These are phyloP conservation scores for Ceratocystis variospora DNA, from an alignment of 2,329 filamentous ascomycete genomes.

Conservation along the genomic window DNA sequence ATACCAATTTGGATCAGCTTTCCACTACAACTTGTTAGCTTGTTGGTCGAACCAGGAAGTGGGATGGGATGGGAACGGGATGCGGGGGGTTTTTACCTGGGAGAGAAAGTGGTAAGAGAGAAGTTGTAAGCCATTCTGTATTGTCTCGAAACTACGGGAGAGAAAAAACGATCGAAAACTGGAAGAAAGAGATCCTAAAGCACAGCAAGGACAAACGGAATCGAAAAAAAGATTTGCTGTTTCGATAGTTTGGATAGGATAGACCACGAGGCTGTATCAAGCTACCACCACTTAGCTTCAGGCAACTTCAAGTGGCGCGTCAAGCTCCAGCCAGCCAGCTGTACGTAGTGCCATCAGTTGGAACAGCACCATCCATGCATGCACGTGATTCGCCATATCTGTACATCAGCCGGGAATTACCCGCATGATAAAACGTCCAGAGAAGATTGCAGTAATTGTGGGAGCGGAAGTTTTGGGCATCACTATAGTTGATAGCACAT, in stretches of 20 bases:
- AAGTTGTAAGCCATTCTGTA: slow-evolving; percentile 36
- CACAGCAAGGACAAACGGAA: not conserved
- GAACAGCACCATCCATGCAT: not conserved
- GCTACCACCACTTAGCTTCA: slow-evolving; percentile 19
- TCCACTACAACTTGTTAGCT: slow-evolving; percentile 50
- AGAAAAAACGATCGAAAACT: slow-evolving; percentile 7
- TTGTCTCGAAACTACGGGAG: not conserved
- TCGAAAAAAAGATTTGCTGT: not conserved
- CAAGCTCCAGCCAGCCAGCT: slow-evolving; percentile 13
- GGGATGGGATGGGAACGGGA: slow-evolving; percentile 18
- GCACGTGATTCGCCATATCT: slow-evolving; percentile 4
- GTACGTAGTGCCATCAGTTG: slow-evolving; percentile 1
- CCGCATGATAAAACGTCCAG: not conserved
- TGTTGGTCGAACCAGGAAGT: slow-evolving; percentile 19
- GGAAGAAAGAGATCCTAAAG: slow-evolving; percentile 2
- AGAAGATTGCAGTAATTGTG: no score
- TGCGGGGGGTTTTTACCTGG: slow-evolving; percentile 56
- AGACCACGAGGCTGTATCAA: slow-evolving; percentile 18
- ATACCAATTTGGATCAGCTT: slow-evolving; percentile 95
- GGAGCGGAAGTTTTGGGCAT: no score
- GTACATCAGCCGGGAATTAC: slow-evolving; percentile 3
- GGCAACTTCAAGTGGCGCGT: slow-evolving; percentile 20
- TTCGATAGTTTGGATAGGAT: slow-evolving; percentile 10
- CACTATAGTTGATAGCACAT: no score
- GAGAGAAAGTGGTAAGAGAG: slow-evolving; percentile 98